Conservation (phyloP, 2,329 filamentous ascomycete species). For the Leptographium wingfieldii region DNA sequence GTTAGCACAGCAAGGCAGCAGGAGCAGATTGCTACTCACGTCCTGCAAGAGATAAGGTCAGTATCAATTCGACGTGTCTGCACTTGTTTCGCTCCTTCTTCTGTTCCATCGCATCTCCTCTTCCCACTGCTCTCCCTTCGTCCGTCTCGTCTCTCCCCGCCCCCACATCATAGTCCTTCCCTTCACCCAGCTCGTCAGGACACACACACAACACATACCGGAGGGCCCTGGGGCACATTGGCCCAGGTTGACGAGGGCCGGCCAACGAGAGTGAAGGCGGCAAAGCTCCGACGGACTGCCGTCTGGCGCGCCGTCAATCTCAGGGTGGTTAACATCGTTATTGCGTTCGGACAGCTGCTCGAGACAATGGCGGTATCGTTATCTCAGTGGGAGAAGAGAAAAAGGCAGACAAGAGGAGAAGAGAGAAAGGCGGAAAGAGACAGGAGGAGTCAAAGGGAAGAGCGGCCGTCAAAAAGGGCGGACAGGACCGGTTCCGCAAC, state of each 20-base stretch:
- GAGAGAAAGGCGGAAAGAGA: neutral
- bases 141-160: neutral
- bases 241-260: constrained; percentile 73
- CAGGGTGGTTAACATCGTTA: constrained; percentile 43
- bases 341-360: neutral
- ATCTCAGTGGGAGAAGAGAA: neutral
- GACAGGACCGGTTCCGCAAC: constrained; percentile 13
- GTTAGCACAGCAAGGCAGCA: neutral
- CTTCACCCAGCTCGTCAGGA: neutral
- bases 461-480: neutral
- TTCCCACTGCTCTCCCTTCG: neutral
- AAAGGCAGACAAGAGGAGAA: neutral
- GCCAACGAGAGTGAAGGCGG: constrained; percentile 27
- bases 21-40: neutral
- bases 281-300: constrained; percentile 24
- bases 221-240: constrained; percentile 84
- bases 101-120: neutral
- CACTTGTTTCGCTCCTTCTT: neutral
- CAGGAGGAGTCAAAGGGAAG: neutral
- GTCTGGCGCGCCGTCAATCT: constrained; percentile 40
- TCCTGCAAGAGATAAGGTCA: neutral
- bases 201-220: constrained; percentile 45
- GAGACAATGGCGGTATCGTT: neutral
- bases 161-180: neutral
- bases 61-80: neutral